Conservation (phyloP, 179 eudicot species). For the Beta corolliflora region DNA sequence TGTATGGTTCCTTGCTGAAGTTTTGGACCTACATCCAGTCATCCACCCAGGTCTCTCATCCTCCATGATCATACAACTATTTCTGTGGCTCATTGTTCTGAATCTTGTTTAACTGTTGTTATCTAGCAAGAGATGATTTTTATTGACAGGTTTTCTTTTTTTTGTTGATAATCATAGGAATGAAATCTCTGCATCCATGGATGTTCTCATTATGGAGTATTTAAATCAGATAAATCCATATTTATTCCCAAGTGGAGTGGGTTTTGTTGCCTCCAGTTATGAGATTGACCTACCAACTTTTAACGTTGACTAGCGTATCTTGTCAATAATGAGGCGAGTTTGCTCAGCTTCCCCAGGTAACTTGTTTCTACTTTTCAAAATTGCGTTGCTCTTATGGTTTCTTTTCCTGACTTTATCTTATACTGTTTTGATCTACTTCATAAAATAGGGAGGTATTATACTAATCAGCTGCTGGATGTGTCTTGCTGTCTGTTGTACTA, state of each 20-base stretch:
- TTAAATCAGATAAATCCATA: constrained; percentile 49
- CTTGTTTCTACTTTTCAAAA: constrained; percentile 14
- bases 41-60: neutral
- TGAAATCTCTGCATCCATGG: constrained; percentile 25
- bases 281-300: constrained; percentile 45
- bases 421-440: neutral
- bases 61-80: neutral
- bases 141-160: constrained; percentile 15
- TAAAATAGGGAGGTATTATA: neutral
- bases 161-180: constrained; percentile 25
- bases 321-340: constrained; percentile 32
- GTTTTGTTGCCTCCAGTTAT: constrained; percentile 40
- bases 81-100: neutral
- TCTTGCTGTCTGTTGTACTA: neutral
- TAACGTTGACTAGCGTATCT: constrained; percentile 51
- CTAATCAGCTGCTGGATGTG: neutral
- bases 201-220: constrained; percentile 64
- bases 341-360: constrained; percentile 53
- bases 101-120: constrained; percentile 7
- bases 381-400: neutral
- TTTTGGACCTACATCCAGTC: neutral
- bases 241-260: constrained; percentile 63
- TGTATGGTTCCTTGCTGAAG: neutral
- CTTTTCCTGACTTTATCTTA: neutral
- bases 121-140: neutral